Percentiles rank a stretch among this genome's conserved stretches.
Evolutionary conservation across 75 land plant species (phyloP).

Genomic region (Cunninghamia lanceolata): DNA sequence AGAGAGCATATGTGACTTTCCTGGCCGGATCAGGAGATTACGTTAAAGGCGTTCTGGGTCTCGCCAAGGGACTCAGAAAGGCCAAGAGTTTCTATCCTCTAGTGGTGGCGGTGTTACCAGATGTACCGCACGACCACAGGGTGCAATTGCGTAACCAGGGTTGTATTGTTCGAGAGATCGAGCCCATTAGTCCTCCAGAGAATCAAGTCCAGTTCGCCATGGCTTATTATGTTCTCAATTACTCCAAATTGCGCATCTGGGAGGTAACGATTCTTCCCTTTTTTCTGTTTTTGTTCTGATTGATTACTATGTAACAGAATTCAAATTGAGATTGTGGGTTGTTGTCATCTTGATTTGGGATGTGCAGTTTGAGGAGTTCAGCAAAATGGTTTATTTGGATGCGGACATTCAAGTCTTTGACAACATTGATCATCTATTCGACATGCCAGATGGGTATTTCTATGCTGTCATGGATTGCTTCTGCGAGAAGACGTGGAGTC

Average conservation of each 20-base stretch:
- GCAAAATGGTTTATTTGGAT: no score
- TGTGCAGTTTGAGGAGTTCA: no score
- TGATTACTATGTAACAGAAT: no score
- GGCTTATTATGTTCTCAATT: slow-evolving; percentile 55
- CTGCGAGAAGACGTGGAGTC: slow-evolving; percentile 62
- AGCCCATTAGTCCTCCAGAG: slow-evolving; percentile 42
- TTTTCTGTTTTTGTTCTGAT: neutral
- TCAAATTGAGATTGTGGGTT: no score
- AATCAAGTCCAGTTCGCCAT: slow-evolving; percentile 49
- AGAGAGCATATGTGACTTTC: slow-evolving; percentile 48
- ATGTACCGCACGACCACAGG: slow-evolving; percentile 51
- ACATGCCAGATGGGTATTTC: no score
- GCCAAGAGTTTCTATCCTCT: slow-evolving; percentile 32
- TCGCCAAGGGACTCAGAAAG: slow-evolving; percentile 48
- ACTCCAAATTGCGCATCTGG: slow-evolving; percentile 61
- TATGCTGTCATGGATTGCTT: slow-evolving; percentile 69
- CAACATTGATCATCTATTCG: slow-evolving; percentile 58
- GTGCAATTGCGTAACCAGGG: slow-evolving; percentile 30
- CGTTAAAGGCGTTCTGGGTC: slow-evolving; percentile 45
- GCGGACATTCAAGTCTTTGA: slow-evolving; percentile 60
- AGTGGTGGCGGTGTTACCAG: slow-evolving; percentile 47
- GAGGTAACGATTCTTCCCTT: slow-evolving; percentile 9
- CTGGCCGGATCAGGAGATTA: slow-evolving; percentile 54
- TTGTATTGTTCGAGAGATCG: slow-evolving; percentile 40
- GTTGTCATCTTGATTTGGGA: no score